Evolutionary conservation across 2,329 filamentous ascomycete species (phyloP), one percentile per base, ranked within the genome.

Genomic region (Penicillium polonicum): DNA sequence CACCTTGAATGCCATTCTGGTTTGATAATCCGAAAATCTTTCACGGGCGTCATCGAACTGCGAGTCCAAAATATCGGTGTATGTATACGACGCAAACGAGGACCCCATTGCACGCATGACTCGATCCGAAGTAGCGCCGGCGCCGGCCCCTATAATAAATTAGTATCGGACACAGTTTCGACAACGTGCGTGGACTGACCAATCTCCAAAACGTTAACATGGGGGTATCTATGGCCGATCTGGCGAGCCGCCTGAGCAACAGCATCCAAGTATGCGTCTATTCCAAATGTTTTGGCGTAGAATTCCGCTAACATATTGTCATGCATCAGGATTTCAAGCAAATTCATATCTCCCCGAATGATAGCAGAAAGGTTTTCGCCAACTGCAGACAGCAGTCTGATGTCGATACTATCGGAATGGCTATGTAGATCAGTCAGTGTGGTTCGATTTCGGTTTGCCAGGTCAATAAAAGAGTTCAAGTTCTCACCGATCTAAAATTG

Each of bases 201-300:
- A 17, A 72, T 72, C 48, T 80, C 78, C 5, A 82, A 58, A 31
- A 81, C 72, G 3, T 75, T 74, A 50, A 78, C 68, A n/a, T 71
- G 70, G 0, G 79, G 79, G 48, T 76, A 76, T 2, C 75, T 71
- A 52, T 78, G 70, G 0, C 69, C 53, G 10, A 82, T 67, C 23
- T 74, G 71, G 6, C 68, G 66, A 19, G 74, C 64, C 19, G 75
- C 65, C 17, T 62, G 38, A 29, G 64, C 68, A 10, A 74, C 43
- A 33, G 69, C 66, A 2, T 57, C 44, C 42, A 71, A 68, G 15
- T 63, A 59, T 0, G 58, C 58, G 0, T 57, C 59, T 35, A 69
- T 68, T 27, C 66, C 68, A 21, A 68, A 49, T 8, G 62, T 65
- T 6, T 59, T 46, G 25, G 55, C 57, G 55, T 80, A 79, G 48